Base-by-base conservation (phyloP, 1,284 basidiomycete species). In the Microbotryum saponariae region DNA sequence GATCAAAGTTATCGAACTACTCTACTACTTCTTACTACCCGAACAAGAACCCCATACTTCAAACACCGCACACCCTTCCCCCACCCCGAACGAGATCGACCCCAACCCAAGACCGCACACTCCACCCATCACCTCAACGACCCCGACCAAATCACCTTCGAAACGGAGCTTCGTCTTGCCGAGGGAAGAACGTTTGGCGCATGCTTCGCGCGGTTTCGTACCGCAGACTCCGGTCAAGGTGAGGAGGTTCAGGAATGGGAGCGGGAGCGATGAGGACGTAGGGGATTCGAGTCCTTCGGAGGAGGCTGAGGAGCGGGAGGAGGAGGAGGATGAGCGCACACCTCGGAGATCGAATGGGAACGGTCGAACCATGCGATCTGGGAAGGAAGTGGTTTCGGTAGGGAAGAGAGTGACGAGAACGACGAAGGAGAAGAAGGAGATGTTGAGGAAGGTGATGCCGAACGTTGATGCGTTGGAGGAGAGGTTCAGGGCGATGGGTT, bases 1-100 rank as follows among this genome's bases (percentile, higher is more conserved):
- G n/a, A n/a, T n/a, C n/a, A 92, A 93, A 77, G 91, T 89, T 67
- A 80, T 93, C 27, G 91, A 93, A 73, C 91, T 93, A 71, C 77
- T 94, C 6, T 92, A 92, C 74, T 93, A 91, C 73, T 94, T 93
- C 74, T 80, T 94, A 6, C 78, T 91, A 56, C 90, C 91, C 63
- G 90, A 93, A 74, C 80, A 80, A 20, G 67, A 23, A 37, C 45
- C 58, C 56, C 42, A 42, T 20, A 9, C 18, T 27, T 44, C 31
- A 59, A 6, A 49, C 46, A n/a, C n/a, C n/a, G n/a, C n/a, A n/a
- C n/a, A n/a, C n/a, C n/a, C n/a, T n/a, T n/a, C n/a, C n/a, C n/a
- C n/a, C n/a, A n/a, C n/a, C n/a, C n/a, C n/a, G n/a, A 6, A 49
- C 46, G 37, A 16, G 14, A 12, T 37, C 14, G 37, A 37, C 2